Percentiles rank a stretch among this genome's conserved stretches.
Conservation (phyloP, 106 monocot genomes). For the Acanthochlamys bracteata region DNA sequence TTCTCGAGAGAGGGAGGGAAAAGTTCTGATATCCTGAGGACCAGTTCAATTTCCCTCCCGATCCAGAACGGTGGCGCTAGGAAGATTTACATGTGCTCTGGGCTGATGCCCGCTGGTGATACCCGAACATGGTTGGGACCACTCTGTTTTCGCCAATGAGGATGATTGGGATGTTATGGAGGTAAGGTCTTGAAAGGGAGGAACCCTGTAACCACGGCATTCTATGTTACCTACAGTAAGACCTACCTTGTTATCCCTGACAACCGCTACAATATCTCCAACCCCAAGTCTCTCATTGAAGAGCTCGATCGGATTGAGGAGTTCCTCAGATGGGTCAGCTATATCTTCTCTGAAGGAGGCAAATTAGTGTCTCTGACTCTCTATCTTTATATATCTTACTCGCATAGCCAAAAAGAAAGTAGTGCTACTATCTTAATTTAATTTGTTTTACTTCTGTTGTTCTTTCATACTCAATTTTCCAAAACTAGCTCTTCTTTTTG, state of each 20-base stretch:
- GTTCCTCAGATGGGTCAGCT: constrained; percentile 79
- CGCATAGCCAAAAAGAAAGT: not conserved
- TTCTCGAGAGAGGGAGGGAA: constrained; percentile 30
- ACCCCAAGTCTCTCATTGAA: constrained; percentile 65
- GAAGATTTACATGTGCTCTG: constrained; percentile 69
- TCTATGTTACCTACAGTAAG: constrained; percentile 64
- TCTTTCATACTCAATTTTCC: too few relatives aligned
- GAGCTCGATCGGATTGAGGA: constrained; percentile 86
- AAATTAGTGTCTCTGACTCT: constrained; percentile 29
- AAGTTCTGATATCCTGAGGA: constrained; percentile 44
- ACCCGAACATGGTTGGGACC: constrained; percentile 70
- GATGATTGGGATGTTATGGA: constrained; percentile 56
- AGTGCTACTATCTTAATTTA: too few relatives aligned
- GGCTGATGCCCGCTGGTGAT: constrained; percentile 52
- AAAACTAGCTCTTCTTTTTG: too few relatives aligned
- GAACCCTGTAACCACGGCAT: constrained; percentile 56
- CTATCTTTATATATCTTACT: not conserved
- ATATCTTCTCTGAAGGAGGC: constrained; percentile 58
- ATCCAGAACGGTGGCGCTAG: constrained; percentile 71
- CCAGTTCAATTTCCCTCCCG: constrained; percentile 64
- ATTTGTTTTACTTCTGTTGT: too few relatives aligned
- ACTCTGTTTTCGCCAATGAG: constrained; percentile 48
- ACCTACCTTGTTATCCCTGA: constrained; percentile 59
- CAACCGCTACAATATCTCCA: constrained; percentile 63
- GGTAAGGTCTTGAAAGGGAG: constrained; percentile 28